Percentiles rank a stretch among this genome's conserved stretches.
Evolutionary conservation across 257 asterid genomes (phyloP).

Genomic region (Verbascum thapsus): DNA sequence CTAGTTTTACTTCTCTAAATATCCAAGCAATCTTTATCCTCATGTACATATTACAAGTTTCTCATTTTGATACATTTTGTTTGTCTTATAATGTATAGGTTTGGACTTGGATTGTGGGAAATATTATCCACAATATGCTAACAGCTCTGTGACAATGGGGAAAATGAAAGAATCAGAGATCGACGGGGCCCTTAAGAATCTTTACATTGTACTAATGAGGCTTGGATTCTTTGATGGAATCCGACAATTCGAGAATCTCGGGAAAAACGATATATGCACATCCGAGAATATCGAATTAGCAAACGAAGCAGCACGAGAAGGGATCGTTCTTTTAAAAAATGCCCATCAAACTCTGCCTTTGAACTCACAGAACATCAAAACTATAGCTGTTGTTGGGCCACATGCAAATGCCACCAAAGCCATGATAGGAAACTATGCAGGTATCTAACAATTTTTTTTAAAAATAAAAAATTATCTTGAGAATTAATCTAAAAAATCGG

Average conservation of each 20-base stretch:
- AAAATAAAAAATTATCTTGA: no score
- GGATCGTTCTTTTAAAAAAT: constrained; percentile 57
- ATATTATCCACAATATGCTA: constrained; percentile 28
- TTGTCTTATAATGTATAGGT: constrained; percentile 31
- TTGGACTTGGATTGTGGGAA: constrained; percentile 56
- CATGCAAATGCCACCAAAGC: constrained; percentile 42
- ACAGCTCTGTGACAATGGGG: constrained; percentile 41
- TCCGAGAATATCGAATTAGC: constrained; percentile 42
- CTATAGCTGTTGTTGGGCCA: constrained; percentile 53
- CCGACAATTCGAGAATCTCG: constrained; percentile 39
- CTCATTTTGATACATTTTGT: no score
- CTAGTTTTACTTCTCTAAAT: background rate
- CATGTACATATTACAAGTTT: no score
- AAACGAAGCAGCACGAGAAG: constrained; percentile 50
- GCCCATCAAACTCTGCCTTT: constrained; percentile 38
- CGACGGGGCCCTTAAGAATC: constrained; percentile 38
- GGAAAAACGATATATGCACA: constrained; percentile 38
- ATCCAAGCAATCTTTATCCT: background rate
- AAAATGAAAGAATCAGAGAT: constrained; percentile 40
- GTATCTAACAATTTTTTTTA: no score
- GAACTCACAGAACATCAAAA: background rate
- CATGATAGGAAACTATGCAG: constrained; percentile 54
- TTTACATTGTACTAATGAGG: constrained; percentile 43
- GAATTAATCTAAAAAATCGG: no score
- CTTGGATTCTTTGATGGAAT: constrained; percentile 55